A percentile compares a stretch with the other conserved stretches of the same genome.
Conservation (phyloP, 257 asterid genomes). For the Gentiana straminea region DNA sequence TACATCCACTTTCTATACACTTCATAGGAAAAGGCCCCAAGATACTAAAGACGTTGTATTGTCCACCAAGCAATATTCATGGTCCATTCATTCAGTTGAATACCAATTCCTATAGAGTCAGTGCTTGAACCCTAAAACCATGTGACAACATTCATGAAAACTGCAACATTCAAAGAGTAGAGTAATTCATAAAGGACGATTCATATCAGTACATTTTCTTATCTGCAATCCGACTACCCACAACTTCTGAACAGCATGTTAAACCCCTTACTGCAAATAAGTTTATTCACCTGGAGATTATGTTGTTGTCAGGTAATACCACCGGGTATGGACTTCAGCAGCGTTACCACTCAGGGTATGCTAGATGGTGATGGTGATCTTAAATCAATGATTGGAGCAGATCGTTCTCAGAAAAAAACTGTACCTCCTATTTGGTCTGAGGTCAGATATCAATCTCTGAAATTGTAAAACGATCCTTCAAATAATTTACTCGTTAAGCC, state of each 20-base stretch:
- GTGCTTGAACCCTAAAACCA: too few species aligned
- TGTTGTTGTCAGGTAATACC: constrained; percentile 41
- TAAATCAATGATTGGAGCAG: constrained; percentile 35
- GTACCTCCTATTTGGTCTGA: constrained; percentile 61
- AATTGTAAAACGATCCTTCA: background rate
- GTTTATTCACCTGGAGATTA: constrained; percentile 4
- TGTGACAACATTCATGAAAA: background rate
- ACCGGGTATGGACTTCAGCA: constrained; percentile 68
- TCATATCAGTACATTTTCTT: background rate
- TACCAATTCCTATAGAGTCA: too few species aligned
- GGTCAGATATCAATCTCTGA: constrained; percentile 27
- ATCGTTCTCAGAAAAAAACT: constrained; percentile 31
- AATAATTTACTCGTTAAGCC: background rate
- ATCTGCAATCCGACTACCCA: background rate
- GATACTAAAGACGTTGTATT: too few species aligned
- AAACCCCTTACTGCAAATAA: background rate
- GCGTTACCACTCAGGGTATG: constrained; percentile 26
- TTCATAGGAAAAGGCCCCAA: too few species aligned
- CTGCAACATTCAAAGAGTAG: background rate
- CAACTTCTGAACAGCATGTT: background rate
- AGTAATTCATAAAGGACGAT: background rate
- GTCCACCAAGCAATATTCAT: too few species aligned
- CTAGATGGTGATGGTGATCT: constrained; percentile 48
- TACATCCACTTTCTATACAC: too few species aligned
- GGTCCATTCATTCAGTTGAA: too few species aligned